These are phyloP conservation scores for Tulasnella sp. DNA, from an alignment of 768 basidiomycete species.

Conservation along the genomic window DNA sequence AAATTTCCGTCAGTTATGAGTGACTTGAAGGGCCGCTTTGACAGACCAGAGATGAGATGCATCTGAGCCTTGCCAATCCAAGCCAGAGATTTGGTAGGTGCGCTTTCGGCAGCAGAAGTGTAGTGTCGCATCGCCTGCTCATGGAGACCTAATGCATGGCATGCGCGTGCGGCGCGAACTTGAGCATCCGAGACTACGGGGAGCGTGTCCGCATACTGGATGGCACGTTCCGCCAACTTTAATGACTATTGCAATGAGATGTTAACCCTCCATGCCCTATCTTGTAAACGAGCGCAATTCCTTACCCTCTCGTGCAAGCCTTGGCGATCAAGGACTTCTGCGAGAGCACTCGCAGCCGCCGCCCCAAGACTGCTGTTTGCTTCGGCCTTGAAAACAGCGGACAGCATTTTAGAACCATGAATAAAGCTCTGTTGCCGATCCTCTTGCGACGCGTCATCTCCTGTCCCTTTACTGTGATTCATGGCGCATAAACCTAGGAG, in stretches of 20 bases:
- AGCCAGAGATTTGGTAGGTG: conserved; percentile 64
- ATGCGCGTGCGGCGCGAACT: conserved; percentile 67
- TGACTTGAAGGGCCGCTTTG: neutral
- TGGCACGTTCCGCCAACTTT: conserved; percentile 86
- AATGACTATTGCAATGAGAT: conserved; percentile 42
- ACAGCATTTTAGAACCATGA: conserved; percentile 5
- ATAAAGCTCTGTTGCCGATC: conserved; percentile 36
- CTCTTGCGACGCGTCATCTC: conserved; percentile 43
- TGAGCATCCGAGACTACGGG: conserved; percentile 79
- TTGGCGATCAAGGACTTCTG: conserved; percentile 66
- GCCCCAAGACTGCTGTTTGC: conserved; percentile 48
- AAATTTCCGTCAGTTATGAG: neutral
- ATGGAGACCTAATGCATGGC: conserved; percentile 57
- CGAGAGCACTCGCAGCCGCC: conserved; percentile 73
- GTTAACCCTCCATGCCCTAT: neutral
- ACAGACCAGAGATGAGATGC: conserved; percentile 70
- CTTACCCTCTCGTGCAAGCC: conserved; percentile 49
- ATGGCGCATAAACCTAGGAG: conserved; percentile 78
- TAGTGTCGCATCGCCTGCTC: conserved; percentile 62
- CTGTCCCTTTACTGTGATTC: conserved; percentile 62
- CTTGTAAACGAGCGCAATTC: neutral
- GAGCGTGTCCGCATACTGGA: conserved; percentile 87
- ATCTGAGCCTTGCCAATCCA: conserved; percentile 80
- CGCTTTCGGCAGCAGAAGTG: conserved; percentile 49
- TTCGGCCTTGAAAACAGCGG: conserved; percentile 53